Evolutionary conservation across 2,329 filamentous ascomycete species (phyloP).

Genomic region (Aspergillus tanneri): DNA sequence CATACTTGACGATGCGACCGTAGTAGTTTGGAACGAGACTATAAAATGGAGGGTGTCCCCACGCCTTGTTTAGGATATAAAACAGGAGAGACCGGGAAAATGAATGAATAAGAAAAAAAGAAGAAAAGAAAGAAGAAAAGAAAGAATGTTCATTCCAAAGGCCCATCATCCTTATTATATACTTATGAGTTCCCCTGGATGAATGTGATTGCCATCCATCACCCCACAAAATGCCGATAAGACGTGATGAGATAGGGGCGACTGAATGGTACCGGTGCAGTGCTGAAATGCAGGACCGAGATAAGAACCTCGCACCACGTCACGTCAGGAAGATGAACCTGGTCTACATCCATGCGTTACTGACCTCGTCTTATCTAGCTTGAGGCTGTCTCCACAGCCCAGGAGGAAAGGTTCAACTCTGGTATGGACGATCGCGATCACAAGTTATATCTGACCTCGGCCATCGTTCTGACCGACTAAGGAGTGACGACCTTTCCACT

Average conservation of each 20-base stretch:
- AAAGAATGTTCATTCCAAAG: neutral
- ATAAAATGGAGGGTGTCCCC: too few species aligned
- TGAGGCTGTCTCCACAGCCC: neutral
- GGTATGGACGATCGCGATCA: neutral
- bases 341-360: neutral
- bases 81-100: too few species aligned
- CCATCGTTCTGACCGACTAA: too few species aligned
- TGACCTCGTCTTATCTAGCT: neutral
- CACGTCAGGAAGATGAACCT: neutral
- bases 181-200: neutral
- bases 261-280: constrained; percentile 7
- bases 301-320: neutral
- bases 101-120: too few species aligned
- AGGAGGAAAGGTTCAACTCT: neutral
- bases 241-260: constrained; percentile 21
- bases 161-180: neutral
- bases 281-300: neutral
- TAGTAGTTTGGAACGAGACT: too few species aligned
- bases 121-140: neutral
- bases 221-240: constrained; percentile 27
- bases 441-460: too few species aligned
- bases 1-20: too few species aligned
- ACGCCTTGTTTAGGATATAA: neutral
- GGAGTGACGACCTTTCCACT: too few species aligned
- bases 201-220: constrained; percentile 15